Percentiles rank a stretch among this genome's conserved stretches.
These are phyloP conservation scores for Verticillium klebahnii DNA, from an alignment of 2,329 filamentous ascomycete genomes.

Conservation along the genomic window DNA sequence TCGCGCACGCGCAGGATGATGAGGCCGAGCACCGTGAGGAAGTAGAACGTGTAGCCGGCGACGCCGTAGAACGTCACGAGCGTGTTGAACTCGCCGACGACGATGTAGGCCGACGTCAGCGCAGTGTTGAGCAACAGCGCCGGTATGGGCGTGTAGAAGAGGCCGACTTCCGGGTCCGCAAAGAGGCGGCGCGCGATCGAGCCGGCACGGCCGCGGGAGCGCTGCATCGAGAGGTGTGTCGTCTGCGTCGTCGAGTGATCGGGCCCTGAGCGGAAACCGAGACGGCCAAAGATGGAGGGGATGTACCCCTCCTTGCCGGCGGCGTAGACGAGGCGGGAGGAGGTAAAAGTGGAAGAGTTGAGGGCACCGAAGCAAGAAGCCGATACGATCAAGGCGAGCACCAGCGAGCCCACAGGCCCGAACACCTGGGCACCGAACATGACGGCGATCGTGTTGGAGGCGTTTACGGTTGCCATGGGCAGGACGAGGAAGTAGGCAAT, in stretches of 20 bases:
- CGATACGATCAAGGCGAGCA: slow-evolving; percentile 84
- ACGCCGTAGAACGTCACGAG: slow-evolving; percentile 97
- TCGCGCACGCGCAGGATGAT: slow-evolving; percentile 87
- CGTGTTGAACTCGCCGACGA: slow-evolving; percentile 85
- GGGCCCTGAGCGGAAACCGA: slow-evolving; percentile 60
- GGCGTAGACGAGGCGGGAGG: slow-evolving; percentile 84
- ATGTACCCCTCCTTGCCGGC: slow-evolving; percentile 95
- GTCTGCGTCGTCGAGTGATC: slow-evolving; percentile 36
- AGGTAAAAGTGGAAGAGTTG: slow-evolving; percentile 92
- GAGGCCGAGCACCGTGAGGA: slow-evolving; percentile 86
- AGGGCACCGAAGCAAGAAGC: slow-evolving; percentile 92
- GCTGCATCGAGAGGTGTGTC: slow-evolving; percentile 40
- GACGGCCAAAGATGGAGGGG: slow-evolving; percentile 74
- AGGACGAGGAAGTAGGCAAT: slow-evolving; percentile 92
- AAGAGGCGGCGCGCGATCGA: slow-evolving; percentile 58
- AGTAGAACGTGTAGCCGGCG: slow-evolving; percentile 96
- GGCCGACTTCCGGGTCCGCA: slow-evolving; percentile 71
- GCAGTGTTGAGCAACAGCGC: slow-evolving; percentile 78
- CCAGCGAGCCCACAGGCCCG: slow-evolving; percentile 72
- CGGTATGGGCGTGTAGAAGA: slow-evolving; percentile 93
- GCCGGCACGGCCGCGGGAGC: slow-evolving; percentile 51
- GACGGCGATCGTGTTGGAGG: slow-evolving; percentile 91
- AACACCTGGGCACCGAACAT: slow-evolving; percentile 90
- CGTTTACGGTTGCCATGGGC: slow-evolving; percentile 73
- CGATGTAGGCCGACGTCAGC: slow-evolving; percentile 72